Evolutionary conservation across 495 filamentous ascomycete genomes (phyloP).

Genomic region (Opeltia flavorubescens): DNA sequence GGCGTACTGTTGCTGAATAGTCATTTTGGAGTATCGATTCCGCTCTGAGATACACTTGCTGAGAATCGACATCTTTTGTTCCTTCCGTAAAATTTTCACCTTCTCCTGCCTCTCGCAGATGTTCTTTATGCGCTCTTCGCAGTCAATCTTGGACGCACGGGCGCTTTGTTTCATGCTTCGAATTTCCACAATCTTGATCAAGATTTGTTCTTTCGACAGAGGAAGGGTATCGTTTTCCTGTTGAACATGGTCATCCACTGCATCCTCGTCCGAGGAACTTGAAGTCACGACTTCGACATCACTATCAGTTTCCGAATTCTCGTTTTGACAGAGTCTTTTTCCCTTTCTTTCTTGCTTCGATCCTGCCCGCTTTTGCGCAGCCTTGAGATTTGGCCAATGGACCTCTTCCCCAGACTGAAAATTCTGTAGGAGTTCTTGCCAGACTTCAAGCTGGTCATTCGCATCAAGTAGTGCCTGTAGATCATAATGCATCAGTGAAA

Average conservation of each 20-base stretch:
- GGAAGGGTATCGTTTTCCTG: constrained; percentile 12
- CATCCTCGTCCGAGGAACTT: constrained; percentile 5
- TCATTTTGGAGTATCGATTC: constrained; percentile 36
- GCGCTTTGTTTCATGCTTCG: constrained; percentile 24
- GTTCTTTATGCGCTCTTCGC: too few species aligned
- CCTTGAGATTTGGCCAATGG: constrained; percentile 21
- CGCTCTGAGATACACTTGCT: constrained; percentile 37
- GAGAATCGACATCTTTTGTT: constrained; percentile 24
- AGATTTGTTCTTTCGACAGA: constrained; percentile 24
- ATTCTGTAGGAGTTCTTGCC: constrained; percentile 31
- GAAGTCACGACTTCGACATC: constrained; percentile 8
- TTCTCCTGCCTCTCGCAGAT: constrained; percentile 19
- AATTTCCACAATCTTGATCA: constrained; percentile 23
- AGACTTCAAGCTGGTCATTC: constrained; percentile 28
- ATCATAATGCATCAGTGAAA: too few species aligned
- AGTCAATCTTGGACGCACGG: constrained; percentile 19
- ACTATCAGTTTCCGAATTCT: constrained; percentile 16
- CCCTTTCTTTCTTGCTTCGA: constrained; percentile 22
- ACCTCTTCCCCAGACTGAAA: constrained; percentile 34
- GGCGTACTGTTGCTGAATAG: constrained; percentile 43
- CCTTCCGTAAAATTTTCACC: constrained; percentile 16
- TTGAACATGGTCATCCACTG: constrained; percentile 10
- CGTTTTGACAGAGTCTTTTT: constrained; percentile 10
- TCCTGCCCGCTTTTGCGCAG: constrained; percentile 19
- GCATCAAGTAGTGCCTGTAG: too few species aligned